phyloP scores from a whole-genome alignment of 2,329 filamentous ascomycete species.

The Zymoseptoria passerinii region DNA sequence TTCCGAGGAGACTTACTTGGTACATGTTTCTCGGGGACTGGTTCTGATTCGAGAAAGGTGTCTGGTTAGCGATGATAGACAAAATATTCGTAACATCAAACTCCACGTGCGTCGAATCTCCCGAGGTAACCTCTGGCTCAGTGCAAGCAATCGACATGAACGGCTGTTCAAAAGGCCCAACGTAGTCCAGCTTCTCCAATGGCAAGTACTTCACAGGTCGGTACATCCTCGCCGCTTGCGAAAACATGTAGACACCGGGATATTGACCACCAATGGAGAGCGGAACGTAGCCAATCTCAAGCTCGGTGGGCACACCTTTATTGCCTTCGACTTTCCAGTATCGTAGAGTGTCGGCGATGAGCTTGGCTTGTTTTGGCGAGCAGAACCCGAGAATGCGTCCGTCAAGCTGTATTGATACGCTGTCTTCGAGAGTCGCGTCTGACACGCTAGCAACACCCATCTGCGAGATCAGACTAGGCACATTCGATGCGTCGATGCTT shows the following conservation, averaged over 20 bases:
- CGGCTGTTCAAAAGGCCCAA: slow-evolving; percentile 90
- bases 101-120: slow-evolving; percentile 87
- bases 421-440: slow-evolving; percentile 72
- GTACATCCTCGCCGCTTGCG: slow-evolving; percentile 75
- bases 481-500: slow-evolving; percentile 61
- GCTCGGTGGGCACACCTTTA: slow-evolving; percentile 68
- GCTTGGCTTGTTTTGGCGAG: slow-evolving; percentile 69
- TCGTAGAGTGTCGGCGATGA: slow-evolving; percentile 76
- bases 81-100: slow-evolving; percentile 92
- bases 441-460: slow-evolving; percentile 71
- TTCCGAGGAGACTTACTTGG: slow-evolving; percentile 11
- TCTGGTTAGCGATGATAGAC: slow-evolving; percentile 97
- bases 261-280: slow-evolving; percentile 87
- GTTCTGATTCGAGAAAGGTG: slow-evolving; percentile 97
- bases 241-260: slow-evolving; percentile 90
- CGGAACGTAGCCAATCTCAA: slow-evolving; percentile 89
- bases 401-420: slow-evolving; percentile 82
- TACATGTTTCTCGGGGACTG: slow-evolving; percentile 99
- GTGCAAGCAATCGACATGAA: slow-evolving; percentile 96
- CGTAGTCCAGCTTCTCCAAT: slow-evolving; percentile 74
- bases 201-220: slow-evolving; percentile 88
- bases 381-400: slow-evolving; percentile 87
- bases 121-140: slow-evolving; percentile 79
- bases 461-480: slow-evolving; percentile 66
- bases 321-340: slow-evolving; percentile 92